These are phyloP conservation scores for Zizania latifolia DNA, from an alignment of 176 grass and related monocot genomes.

Conservation along the genomic window DNA sequence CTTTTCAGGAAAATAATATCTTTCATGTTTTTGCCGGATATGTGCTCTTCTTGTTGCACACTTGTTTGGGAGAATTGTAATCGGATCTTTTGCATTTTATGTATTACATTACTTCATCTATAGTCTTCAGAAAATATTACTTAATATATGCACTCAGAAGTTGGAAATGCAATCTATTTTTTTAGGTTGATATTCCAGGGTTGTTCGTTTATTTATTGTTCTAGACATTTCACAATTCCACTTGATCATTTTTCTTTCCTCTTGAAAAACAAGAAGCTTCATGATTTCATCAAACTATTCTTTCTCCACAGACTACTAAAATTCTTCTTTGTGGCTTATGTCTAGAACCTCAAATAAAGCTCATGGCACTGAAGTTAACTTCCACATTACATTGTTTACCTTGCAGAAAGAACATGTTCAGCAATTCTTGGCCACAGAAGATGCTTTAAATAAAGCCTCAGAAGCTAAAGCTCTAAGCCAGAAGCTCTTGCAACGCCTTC, in stretches of 20 bases:
- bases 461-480: constrained; percentile 90
- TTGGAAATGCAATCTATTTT: neutral
- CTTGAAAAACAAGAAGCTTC: neutral
- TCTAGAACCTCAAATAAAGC: neutral
- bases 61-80: neutral
- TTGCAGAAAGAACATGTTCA: constrained; percentile 99
- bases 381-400: constrained; percentile 31
- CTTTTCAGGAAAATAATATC: neutral
- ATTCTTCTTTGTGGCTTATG: neutral
- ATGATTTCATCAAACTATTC: constrained; percentile 1
- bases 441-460: constrained; percentile 97
- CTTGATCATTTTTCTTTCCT: neutral
- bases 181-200: neutral
- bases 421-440: constrained; percentile 97
- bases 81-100: neutral
- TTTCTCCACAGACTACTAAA: neutral
- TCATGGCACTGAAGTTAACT: constrained; percentile 29
- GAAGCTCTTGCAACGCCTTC: constrained; percentile 83
- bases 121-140: neutral
- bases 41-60: constrained; percentile 1
- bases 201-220: neutral
- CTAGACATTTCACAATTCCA: neutral
- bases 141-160: constrained; percentile 5
- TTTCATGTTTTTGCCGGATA: neutral
- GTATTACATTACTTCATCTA: neutral